Base-by-base conservation (phyloP, 2,329 filamentous ascomycete species). In the Ophiosphaerella narmari region DNA sequence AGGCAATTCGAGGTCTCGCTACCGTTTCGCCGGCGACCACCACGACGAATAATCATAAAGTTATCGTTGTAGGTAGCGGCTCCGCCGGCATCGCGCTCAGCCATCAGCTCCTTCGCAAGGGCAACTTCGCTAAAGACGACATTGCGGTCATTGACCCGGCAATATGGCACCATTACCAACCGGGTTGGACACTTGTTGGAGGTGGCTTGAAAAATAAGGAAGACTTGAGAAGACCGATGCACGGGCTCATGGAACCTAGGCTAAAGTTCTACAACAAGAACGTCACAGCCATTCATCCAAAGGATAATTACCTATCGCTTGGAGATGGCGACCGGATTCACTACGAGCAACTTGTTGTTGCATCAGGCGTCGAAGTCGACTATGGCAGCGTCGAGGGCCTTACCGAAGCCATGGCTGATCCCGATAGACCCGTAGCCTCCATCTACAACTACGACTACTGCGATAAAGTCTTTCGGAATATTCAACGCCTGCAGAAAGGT, bases 181-280 rank as follows among this genome's bases (percentile, higher is more conserved):
- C 86, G 1, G 86, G 86, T 46, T 88, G 85, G 85, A 88, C 86
- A 2, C 76, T 88, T 1, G 86, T 88, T 2, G 86, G 85, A 37
- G 85, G 82, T 34, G 86, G 86, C 3, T 76, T 88, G 34, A 87
- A 87, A 70, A 79, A 75, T 39, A 85, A 84, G 64, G 75, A 86
- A 55, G 79, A 86, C 21, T 71, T 88, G 48, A 78, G 79, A 39
- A 70, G 74, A 48, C 80, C 80, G 1, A 65, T 87, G 34, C 60
- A 73, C 4, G 72, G 72, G 40, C 65, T 88, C 41, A 69, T 88
- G 7, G 79, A 86, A 58, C 68, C 81, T n/a, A 84, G 84, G 62
- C 70, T 88, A 54, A 82, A 82, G 60, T 79, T 86, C 59, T 88
- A 88, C 74, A 76, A 78, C 50, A 71, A 80, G 1, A 66, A 70